Base-by-base conservation (phyloP, 148 eudicot genomes). In the Nepenthes mirabilis region DNA sequence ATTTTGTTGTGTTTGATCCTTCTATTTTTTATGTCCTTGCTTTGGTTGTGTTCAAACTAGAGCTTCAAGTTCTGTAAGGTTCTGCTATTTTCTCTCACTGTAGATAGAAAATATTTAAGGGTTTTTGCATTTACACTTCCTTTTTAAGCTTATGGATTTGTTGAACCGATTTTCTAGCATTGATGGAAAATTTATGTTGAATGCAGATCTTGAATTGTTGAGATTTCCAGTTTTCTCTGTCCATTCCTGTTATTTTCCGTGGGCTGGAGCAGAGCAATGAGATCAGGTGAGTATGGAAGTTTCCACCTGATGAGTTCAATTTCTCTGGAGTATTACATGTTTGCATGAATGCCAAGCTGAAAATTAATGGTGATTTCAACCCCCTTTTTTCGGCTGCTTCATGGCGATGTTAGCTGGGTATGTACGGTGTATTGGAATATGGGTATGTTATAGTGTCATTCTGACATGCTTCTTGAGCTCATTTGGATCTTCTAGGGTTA, bases 261-360 rank as follows among this genome's bases (percentile, higher is more conserved):
- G 56, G 65, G 63, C 64, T 61, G 62, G 68, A 36, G 64, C 52
- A 64, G 32, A 75, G 71, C 74, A 61, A 77, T 77, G 80, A 77
- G 74, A 77, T 65, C 71, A 69, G 77, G 80, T 77, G 73, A 69
- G 77, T 56, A 63, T 66, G 33, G 36, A 14, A 35, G 51, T 45
- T 64, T 58, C 34, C 43, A 35, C 47, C 36, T 51, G 56, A 10
- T 6, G 43, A 34, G 13, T 67, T 62, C 13, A 33, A 11, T 7
- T 14, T 43, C 1, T 33, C 13, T 34, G 10, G 9, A 43, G 37
- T 51, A 1, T 47, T 36, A 10, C 68, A 9, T 70, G 66, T 59
- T 64, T 50, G 66, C 37, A 45, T 13, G 9, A 60, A 64, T 60
- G 45, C 36, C 62, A 13, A 59, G 36, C 1, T n/a, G 45, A 36